Evolutionary conservation across 2,329 filamentous ascomycete species (phyloP).

Genomic region (Pseudogymnoascus sp.): DNA sequence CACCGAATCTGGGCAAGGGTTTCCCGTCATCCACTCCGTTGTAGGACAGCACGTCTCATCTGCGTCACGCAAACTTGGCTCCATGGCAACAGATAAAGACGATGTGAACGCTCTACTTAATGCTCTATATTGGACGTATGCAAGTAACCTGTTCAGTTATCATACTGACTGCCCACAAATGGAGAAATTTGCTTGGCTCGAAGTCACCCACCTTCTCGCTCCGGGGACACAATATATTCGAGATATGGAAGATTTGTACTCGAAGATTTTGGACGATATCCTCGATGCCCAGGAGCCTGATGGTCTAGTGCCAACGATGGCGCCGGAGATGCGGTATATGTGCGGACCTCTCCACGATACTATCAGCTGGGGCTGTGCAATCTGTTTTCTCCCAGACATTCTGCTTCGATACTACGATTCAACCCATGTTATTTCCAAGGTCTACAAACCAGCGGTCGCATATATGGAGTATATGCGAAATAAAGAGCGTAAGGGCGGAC

Average conservation of each 20-base stretch:
- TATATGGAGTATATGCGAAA: conserved; percentile 37
- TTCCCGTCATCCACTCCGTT: conserved; percentile 31
- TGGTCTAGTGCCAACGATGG: conserved; percentile 41
- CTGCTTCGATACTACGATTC: conserved; percentile 35
- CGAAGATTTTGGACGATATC: conserved; percentile 41
- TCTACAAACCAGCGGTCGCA: conserved; percentile 31
- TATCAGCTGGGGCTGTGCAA: conserved; percentile 37
- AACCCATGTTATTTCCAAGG: conserved; percentile 31
- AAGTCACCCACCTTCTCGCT: conserved; percentile 39
- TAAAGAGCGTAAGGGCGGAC: conserved; percentile 34
- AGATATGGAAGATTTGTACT: conserved; percentile 39
- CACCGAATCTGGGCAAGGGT: conserved; percentile 11
- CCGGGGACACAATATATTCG: conserved; percentile 40
- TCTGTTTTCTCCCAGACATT: conserved; percentile 32
- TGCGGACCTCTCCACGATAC: conserved; percentile 41
- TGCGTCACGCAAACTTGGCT: conserved; percentile 29
- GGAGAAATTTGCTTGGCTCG: conserved; percentile 43
- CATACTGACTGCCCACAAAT: conserved; percentile 42
- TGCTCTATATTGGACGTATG: conserved; percentile 39
- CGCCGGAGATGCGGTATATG: conserved; percentile 41
- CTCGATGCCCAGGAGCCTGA: conserved; percentile 38
- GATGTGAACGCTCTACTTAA: conserved; percentile 35
- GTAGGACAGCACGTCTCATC: conserved; percentile 34
- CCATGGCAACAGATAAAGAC: conserved; percentile 32
- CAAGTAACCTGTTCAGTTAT: conserved; percentile 38